These are phyloP conservation scores for Xylaria sp. DNA, from an alignment of 2,329 filamentous ascomycete species.

Conservation along the genomic window DNA sequence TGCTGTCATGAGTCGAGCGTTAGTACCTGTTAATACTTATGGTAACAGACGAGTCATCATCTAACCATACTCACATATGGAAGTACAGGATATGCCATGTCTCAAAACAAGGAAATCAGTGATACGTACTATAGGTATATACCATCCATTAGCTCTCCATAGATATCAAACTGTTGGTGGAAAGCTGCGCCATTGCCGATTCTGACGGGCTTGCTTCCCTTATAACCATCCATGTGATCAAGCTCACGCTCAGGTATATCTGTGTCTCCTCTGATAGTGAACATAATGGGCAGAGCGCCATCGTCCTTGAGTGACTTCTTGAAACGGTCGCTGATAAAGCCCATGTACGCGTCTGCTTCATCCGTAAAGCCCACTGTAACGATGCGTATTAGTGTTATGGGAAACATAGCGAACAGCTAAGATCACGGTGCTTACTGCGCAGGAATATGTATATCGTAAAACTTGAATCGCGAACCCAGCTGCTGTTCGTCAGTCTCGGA, in stretches of 20 bases:
- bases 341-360: constrained; percentile 82
- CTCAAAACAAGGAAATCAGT: background rate
- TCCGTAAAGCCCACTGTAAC: constrained; percentile 71
- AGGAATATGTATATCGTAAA: constrained; percentile 84
- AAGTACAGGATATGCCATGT: background rate
- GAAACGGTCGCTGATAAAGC: constrained; percentile 79
- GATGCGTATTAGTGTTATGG: background rate
- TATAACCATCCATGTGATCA: constrained; percentile 77
- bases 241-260: constrained; percentile 78
- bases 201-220: constrained; percentile 75
- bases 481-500: constrained; percentile 5
- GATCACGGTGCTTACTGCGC: constrained; percentile 53
- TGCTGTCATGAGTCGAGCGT: constrained; percentile 49
- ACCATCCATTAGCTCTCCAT: constrained; percentile 80
- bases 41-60: background rate
- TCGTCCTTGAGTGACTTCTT: constrained; percentile 68
- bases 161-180: constrained; percentile 82
- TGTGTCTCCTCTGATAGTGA: constrained; percentile 79
- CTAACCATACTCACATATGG: background rate
- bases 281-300: constrained; percentile 81
- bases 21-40: background rate
- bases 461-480: constrained; percentile 79
- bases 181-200: constrained; percentile 82
- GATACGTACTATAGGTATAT: constrained; percentile 71
- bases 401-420: background rate